Evolutionary conservation across 2,329 filamentous ascomycete genomes (phyloP).

Genomic region (Xylaria digitata): DNA sequence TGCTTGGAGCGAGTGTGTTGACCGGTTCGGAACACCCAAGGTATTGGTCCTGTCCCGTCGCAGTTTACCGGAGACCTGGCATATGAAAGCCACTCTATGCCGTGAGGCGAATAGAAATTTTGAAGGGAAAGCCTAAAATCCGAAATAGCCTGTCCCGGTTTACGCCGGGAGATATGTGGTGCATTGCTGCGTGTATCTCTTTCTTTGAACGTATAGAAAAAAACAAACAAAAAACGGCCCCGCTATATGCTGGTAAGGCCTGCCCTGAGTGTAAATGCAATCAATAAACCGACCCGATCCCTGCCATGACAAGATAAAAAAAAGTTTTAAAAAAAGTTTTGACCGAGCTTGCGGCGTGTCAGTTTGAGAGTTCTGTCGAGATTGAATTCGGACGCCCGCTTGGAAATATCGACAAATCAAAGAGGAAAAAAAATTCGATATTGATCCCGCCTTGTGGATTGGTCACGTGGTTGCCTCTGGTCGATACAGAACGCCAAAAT

Average conservation of each 20-base stretch:
- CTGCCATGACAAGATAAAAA: conserved; percentile 63
- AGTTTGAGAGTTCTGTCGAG: conserved; percentile 45
- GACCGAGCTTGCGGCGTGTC: conserved; percentile 63
- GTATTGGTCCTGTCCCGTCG: conserved; percentile 39
- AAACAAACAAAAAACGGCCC: conserved; percentile 50
- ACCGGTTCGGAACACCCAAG: conserved; percentile 27
- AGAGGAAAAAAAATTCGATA: conserved; percentile 41
- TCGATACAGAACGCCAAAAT: conserved; percentile 53
- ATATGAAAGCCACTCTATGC: conserved; percentile 58
- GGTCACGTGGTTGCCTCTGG: conserved; percentile 47
- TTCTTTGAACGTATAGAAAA: conserved; percentile 56
- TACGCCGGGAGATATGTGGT: conserved; percentile 59
- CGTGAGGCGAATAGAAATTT: conserved; percentile 50
- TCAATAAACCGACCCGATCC: conserved; percentile 63
- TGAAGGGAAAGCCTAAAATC: conserved; percentile 56
- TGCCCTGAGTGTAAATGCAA: conserved; percentile 66
- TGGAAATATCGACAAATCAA: conserved; percentile 46
- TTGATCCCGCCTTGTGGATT: conserved; percentile 45
- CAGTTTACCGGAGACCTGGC: conserved; percentile 54
- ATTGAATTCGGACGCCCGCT: conserved; percentile 56
- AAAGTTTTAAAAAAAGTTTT: conserved; percentile 49
- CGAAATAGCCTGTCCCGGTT: conserved; percentile 59
- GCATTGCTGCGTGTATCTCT: conserved; percentile 75
- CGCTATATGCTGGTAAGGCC: conserved; percentile 58
- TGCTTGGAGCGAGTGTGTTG: conserved; percentile 54